Conservation (phyloP, 805 yeast species). For the Nakazawaea ambrosiae region DNA sequence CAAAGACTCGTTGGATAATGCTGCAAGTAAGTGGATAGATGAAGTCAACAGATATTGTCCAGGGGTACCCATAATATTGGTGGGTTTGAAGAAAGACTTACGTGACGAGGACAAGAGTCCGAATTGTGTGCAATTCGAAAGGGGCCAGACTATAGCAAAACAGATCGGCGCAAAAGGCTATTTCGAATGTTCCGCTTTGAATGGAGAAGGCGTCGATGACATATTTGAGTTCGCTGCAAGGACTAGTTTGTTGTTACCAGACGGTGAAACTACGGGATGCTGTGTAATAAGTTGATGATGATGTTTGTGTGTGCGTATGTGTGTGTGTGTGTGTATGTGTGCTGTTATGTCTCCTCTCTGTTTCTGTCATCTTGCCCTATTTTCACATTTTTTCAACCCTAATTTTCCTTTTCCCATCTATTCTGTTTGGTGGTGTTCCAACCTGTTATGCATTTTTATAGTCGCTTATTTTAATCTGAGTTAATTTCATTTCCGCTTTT, state of each 20-base stretch:
- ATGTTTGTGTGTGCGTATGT: too few species aligned
- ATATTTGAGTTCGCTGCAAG: constrained; percentile 90
- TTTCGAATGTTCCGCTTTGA: constrained; percentile 83
- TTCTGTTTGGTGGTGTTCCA: too few species aligned
- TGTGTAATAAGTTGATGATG: constrained; percentile 27
- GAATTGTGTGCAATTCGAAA: constrained; percentile 44
- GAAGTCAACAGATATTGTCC: constrained; percentile 83
- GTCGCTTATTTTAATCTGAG: too few species aligned
- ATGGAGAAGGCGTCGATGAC: constrained; percentile 94
- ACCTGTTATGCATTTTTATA: too few species aligned
- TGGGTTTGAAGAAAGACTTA: constrained; percentile 82
- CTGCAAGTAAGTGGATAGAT: constrained; percentile 78
- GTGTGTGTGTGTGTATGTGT: too few species aligned
- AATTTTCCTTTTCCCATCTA: too few species aligned
- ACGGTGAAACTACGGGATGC: constrained; percentile 36
- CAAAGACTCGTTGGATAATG: constrained; percentile 80
- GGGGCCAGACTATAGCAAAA: constrained; percentile 66
- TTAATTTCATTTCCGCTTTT: too few species aligned
- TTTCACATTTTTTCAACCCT: too few species aligned
- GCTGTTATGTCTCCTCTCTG: background rate
- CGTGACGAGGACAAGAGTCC: constrained; percentile 34
- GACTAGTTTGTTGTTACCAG: constrained; percentile 58
- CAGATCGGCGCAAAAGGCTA: constrained; percentile 78
- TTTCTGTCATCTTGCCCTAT: background rate
- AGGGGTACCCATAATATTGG: constrained; percentile 64